Conservation (phyloP, 2,329 filamentous ascomycete genomes). For the Torrubiella hemipterigena region DNA sequence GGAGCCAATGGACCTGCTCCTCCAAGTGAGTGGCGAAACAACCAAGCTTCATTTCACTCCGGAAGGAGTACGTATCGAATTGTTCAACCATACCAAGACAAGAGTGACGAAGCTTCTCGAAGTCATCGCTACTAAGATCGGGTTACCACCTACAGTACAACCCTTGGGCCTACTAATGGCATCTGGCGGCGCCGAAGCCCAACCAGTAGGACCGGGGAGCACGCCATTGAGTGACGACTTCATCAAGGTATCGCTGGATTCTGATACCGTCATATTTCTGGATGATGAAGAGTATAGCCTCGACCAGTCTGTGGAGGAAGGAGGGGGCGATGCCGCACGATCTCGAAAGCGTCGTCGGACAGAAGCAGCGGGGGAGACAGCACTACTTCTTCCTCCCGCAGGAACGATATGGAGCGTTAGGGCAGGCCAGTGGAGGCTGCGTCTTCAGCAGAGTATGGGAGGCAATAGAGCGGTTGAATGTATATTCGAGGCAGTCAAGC, state of each 20-base stretch:
- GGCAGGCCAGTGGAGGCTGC: conserved; percentile 60
- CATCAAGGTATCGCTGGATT: conserved; percentile 51
- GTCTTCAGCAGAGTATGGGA: conserved; percentile 42
- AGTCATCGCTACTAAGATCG: conserved; percentile 71
- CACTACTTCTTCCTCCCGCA: background rate
- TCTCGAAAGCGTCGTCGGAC: conserved; percentile 33
- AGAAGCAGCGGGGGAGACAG: conserved; percentile 20
- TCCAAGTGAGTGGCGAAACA: conserved; percentile 64
- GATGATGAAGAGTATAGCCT: conserved; percentile 43
- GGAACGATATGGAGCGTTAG: conserved; percentile 47
- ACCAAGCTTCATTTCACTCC: conserved; percentile 41
- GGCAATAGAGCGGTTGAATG: conserved; percentile 52
- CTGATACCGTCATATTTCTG: conserved; percentile 45
- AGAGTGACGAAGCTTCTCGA: conserved; percentile 64
- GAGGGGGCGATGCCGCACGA: conserved; percentile 15
- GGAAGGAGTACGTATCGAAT: conserved; percentile 45
- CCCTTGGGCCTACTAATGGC: conserved; percentile 57
- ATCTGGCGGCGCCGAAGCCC: conserved; percentile 47
- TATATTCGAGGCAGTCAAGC: conserved; percentile 61
- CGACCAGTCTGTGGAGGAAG: too few relatives aligned
- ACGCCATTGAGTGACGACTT: conserved; percentile 58
- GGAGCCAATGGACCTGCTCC: conserved; percentile 56
- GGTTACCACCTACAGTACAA: conserved; percentile 46
- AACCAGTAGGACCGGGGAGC: conserved; percentile 54
- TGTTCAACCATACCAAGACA: conserved; percentile 58